Conservation (phyloP, 805 yeast genomes). For the Spathaspora girioi region DNA sequence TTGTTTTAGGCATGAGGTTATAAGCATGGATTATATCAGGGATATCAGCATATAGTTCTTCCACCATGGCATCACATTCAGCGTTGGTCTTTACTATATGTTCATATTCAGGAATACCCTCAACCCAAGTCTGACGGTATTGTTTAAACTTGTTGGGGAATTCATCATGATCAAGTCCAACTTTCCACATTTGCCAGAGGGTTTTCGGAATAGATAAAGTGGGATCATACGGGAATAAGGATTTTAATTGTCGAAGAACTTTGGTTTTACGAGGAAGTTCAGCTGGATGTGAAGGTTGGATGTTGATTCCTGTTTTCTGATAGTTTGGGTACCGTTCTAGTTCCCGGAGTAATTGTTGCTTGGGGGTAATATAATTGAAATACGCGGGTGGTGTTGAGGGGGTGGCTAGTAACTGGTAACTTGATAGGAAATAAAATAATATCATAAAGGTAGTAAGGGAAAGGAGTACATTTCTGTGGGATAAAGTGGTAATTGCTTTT, state of each 20-base stretch:
- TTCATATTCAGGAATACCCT: slow-evolving; percentile 69
- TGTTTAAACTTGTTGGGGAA: slow-evolving; percentile 54
- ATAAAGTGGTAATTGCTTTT: no score
- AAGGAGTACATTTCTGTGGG: background rate
- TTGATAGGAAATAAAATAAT: background rate
- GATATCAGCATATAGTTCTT: slow-evolving; percentile 55
- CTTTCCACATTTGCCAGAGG: slow-evolving; percentile 82
- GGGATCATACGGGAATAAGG: slow-evolving; percentile 65
- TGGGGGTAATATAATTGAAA: slow-evolving; percentile 6
- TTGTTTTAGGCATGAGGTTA: slow-evolving; percentile 69
- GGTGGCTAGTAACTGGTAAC: background rate
- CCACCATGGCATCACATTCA: slow-evolving; percentile 58
- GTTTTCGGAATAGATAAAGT: slow-evolving; percentile 65
- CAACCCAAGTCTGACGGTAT: slow-evolving; percentile 65
- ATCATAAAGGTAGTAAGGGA: background rate
- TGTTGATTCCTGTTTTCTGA: slow-evolving; percentile 30
- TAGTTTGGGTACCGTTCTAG: slow-evolving; percentile 26
- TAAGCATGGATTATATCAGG: no score
- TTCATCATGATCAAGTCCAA: slow-evolving; percentile 55
- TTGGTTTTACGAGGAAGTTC: slow-evolving; percentile 63
- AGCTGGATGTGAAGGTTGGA: slow-evolving; percentile 27
- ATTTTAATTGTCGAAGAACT: slow-evolving; percentile 64
- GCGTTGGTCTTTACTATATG: slow-evolving; percentile 74
- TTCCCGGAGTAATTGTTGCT: slow-evolving; percentile 21
- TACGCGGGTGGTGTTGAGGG: background rate